These are phyloP conservation scores for Trichoderma simmonsii DNA, from an alignment of 2,329 filamentous ascomycete species.

Conservation along the genomic window DNA sequence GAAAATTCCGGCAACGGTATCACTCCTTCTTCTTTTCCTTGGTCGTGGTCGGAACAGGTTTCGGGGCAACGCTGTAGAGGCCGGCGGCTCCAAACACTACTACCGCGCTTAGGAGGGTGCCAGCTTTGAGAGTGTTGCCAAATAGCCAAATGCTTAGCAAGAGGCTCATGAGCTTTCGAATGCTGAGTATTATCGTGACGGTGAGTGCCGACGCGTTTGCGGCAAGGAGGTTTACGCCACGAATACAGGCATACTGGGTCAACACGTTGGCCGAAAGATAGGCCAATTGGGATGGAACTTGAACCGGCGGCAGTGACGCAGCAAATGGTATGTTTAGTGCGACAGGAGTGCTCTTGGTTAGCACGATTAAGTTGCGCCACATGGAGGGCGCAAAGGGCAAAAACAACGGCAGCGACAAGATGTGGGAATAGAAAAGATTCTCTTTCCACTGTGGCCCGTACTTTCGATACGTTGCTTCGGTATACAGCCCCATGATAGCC, in stretches of 20 bases:
- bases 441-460: conserved; percentile 93
- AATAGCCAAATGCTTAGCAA: conserved; percentile 92
- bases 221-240: conserved; percentile 90
- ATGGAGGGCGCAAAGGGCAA: conserved; percentile 67
- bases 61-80: conserved; percentile 76
- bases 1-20: background rate
- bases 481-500: conserved; percentile 92
- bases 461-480: conserved; percentile 80
- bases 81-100: conserved; percentile 91
- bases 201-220: conserved; percentile 87
- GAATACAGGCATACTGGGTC: conserved; percentile 92
- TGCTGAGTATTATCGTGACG: conserved; percentile 93
- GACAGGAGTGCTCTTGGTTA: conserved; percentile 63
- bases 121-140: conserved; percentile 73
- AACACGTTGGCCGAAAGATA: conserved; percentile 74
- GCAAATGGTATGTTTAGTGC: conserved; percentile 26
- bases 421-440: conserved; percentile 89
- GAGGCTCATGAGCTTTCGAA: conserved; percentile 88
- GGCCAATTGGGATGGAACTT: conserved; percentile 65
- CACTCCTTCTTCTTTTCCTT: conserved; percentile 15
- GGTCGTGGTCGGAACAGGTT: conserved; percentile 21
- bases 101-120: conserved; percentile 76
- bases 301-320: conserved; percentile 1
- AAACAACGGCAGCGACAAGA: conserved; percentile 74
- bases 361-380: conserved; percentile 57